A percentile compares a stretch with the other conserved stretches of the same genome.
phyloP scores from a whole-genome alignment of 164 flowering plant species.

The Chloranthus sessilifolius region DNA sequence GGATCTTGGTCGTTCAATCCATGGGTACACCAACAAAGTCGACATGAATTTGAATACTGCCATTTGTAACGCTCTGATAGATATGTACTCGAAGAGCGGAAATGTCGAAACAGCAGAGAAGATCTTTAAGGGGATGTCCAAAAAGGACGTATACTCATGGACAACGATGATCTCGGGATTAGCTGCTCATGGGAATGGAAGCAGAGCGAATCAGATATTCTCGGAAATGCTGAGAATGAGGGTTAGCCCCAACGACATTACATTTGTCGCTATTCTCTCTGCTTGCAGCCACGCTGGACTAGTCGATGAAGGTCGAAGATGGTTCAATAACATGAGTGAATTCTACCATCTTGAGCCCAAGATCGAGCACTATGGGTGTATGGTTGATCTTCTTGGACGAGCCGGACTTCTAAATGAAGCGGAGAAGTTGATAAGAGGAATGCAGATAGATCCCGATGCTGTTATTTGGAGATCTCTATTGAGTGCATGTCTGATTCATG shows the following conservation, averaged over 20 bases:
- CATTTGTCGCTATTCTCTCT: constrained; percentile 28
- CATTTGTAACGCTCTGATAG: constrained; percentile 28
- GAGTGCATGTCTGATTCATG: constrained; percentile 24
- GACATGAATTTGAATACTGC: constrained; percentile 19
- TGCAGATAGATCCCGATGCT: constrained; percentile 28
- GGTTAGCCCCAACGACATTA: constrained; percentile 26
- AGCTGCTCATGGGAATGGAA: constrained; percentile 33
- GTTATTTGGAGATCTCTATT: constrained; percentile 32
- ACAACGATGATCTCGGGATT: constrained; percentile 31
- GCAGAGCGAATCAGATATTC: constrained; percentile 22
- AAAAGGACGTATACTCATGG: constrained; percentile 27
- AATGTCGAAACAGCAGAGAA: constrained; percentile 24
- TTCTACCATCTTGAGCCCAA: constrained; percentile 22
- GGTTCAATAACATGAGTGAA: constrained; percentile 27
- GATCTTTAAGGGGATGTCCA: constrained; percentile 23
- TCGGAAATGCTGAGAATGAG: constrained; percentile 17
- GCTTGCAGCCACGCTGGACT: constrained; percentile 35
- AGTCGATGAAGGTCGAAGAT: constrained; percentile 28
- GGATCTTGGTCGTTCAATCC: constrained; percentile 27
- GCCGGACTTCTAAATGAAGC: constrained; percentile 32
- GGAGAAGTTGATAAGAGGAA: constrained; percentile 13
- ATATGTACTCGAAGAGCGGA: constrained; percentile 38
- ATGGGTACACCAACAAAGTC: constrained; percentile 14
- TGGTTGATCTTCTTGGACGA: constrained; percentile 39
- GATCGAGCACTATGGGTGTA: constrained; percentile 31